Conservation (phyloP, 352 stramenopile genomes). For the Phytophthora syringae region DNA sequence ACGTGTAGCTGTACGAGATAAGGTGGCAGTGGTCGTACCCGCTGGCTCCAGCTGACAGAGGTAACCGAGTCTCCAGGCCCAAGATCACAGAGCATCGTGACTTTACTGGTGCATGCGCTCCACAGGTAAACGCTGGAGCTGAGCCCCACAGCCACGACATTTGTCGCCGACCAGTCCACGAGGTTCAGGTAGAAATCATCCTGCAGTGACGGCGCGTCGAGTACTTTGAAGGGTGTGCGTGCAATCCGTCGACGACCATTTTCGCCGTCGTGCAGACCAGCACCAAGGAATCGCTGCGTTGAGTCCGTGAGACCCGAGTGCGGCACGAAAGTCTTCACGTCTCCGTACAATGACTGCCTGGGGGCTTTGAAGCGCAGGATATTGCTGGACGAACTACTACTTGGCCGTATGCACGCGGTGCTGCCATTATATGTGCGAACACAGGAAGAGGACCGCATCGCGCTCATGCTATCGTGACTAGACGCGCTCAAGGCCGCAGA, state of each 20-base stretch:
- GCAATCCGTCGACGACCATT: slow-evolving; percentile 80
- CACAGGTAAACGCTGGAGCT: slow-evolving; percentile 95
- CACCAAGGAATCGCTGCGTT: slow-evolving; percentile 37
- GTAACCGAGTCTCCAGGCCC: slow-evolving; percentile 85
- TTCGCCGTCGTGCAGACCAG: slow-evolving; percentile 25
- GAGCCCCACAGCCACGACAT: slow-evolving; percentile 96
- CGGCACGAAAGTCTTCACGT: slow-evolving; percentile 62
- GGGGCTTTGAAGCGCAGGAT: slow-evolving; percentile 79
- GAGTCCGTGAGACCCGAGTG: slow-evolving; percentile 52
- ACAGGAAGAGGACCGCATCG: slow-evolving; percentile 30
- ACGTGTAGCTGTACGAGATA: not conserved
- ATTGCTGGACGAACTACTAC: slow-evolving; percentile 56
- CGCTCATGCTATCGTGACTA: slow-evolving; percentile 31
- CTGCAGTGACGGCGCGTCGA: slow-evolving; percentile 95
- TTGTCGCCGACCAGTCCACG: slow-evolving; percentile 96
- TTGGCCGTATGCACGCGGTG: slow-evolving; percentile 38
- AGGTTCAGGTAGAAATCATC: slow-evolving; percentile 99
- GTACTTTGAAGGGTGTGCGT: slow-evolving; percentile 96
- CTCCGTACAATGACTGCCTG: slow-evolving; percentile 60
- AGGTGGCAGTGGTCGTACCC: slow-evolving; percentile 41
- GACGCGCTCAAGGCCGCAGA: slow-evolving; percentile 24
- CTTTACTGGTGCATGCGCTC: slow-evolving; percentile 92
- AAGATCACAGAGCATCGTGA: slow-evolving; percentile 94
- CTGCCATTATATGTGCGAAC: slow-evolving; percentile 40
- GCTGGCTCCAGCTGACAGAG: slow-evolving; percentile 94